Base-by-base conservation (phyloP, 208 protist genomes). In the Leptomonas seymouri region DNA sequence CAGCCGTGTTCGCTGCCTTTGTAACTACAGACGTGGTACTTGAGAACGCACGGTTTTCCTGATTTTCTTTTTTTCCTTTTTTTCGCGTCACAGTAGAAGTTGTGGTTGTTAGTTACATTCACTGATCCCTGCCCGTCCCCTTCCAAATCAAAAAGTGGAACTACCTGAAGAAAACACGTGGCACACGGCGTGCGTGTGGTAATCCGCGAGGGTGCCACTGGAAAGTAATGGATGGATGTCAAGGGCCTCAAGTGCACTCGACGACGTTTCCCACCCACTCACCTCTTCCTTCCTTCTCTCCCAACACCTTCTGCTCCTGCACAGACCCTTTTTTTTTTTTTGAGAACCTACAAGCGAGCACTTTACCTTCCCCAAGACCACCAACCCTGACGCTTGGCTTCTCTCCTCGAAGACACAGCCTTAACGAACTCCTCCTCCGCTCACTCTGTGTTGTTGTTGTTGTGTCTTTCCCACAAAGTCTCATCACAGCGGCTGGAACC, bases 211-310 rank as follows among this genome's bases (percentile, higher is more conserved):
- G 39, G 7, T 44, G 39, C 39, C 7, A 44, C 39, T 44, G 14
- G 14, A 44, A 44, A 16, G 14, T 16, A 44, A 44, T 44, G 39
- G 14, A 44, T 7, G 14, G 39, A 44, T 44, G 14, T 7, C 7
- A 44, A 44, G 14, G 14, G 14, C n/a, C n/a, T 39, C 7, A 39
- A 39, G 34, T 9, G 34, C 34, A 39, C 9, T 39, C 34, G 3
- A 39, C 9, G 3, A 9, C 34, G 7, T 39, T 39, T 39, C 34
- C 7, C 44, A 48, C 44, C 7, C 18, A n/a, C 44, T n/a, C 44
- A 48, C 49, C 5, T 23, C 45, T 49, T 67, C 28, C 15, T 14
- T 27, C 67, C 64, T 28, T 45, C 8, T 50, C 60, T 48, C n/a
- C n/a, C n/a, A n/a, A n/a, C n/a, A n/a, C n/a, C n/a, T n/a, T n/a